phyloP scores from a whole-genome alignment of 2,329 filamentous ascomycete species.

The Fusarium nygamai region DNA sequence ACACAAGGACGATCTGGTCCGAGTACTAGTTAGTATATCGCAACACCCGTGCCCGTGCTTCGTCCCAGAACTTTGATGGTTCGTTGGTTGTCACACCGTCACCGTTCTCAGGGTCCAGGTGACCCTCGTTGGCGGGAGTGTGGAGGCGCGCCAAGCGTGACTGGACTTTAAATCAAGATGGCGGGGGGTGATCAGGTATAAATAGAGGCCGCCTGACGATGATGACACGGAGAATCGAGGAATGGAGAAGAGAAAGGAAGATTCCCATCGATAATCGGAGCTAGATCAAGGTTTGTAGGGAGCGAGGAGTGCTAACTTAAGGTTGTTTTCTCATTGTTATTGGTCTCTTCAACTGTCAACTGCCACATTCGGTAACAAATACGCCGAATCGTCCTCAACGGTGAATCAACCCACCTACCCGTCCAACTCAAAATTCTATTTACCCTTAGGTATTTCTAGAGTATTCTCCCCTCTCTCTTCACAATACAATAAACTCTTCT shows the following conservation, averaged over 20 bases:
- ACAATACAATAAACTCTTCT: not conserved
- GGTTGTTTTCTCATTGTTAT: constrained; percentile 10
- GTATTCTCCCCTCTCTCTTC: not conserved
- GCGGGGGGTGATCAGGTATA: constrained; percentile 22
- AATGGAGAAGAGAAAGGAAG: not conserved
- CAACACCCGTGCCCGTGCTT: constrained; percentile 28
- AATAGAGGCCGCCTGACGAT: not conserved
- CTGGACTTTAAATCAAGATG: constrained; percentile 28
- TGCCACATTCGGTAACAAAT: constrained; percentile 24
- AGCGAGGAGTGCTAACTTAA: not conserved
- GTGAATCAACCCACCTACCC: not conserved
- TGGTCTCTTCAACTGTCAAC: constrained; percentile 16
- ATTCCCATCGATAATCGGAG: not conserved
- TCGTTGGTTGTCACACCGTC: constrained; percentile 37
- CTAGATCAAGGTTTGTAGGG: not conserved
- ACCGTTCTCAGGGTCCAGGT: constrained; percentile 38
- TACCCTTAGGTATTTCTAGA: not conserved
- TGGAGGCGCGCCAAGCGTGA: constrained; percentile 35
- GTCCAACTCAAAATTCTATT: not conserved
- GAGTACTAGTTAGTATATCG: constrained; percentile 1
- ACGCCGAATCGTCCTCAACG: constrained; percentile 15
- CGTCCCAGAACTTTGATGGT: constrained; percentile 23
- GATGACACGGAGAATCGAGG: not conserved
- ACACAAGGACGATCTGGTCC: constrained; percentile 6
- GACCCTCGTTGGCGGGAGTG: constrained; percentile 25